A percentile compares a stretch with the other conserved stretches of the same genome.
Conservation (phyloP, 2,329 filamentous ascomycete genomes). For the Fusarium burgessii region DNA sequence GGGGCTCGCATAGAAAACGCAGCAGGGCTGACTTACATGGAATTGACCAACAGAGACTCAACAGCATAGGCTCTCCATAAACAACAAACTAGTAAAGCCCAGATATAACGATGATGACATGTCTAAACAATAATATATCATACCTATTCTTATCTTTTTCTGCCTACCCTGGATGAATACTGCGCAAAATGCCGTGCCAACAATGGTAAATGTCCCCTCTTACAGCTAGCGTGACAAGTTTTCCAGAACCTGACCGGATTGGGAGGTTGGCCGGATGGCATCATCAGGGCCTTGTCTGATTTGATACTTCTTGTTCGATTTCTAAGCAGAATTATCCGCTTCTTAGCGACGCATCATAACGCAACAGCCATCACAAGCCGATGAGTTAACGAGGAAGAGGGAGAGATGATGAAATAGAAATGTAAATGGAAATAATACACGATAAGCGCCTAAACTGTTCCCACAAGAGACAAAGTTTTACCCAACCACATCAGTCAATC, state of each 20-base stretch:
- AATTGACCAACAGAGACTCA: neutral
- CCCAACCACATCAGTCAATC: constrained; percentile 3
- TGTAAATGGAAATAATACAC: neutral
- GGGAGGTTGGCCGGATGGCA: constrained; percentile 42
- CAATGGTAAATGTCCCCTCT: constrained; percentile 9
- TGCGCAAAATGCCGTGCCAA: constrained; percentile 3
- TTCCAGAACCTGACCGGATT: constrained; percentile 30
- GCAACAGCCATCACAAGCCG: constrained; percentile 28
- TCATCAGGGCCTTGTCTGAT: constrained; percentile 42
- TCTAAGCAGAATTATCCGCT: constrained; percentile 43
- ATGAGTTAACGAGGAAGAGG: neutral
- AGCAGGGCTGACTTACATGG: neutral
- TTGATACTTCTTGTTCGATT: constrained; percentile 38
- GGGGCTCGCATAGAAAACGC: neutral
- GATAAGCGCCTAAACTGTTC: constrained; percentile 1
- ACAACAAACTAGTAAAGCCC: neutral
- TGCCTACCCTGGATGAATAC: constrained; percentile 13
- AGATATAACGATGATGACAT: neutral
- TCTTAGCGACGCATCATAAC: constrained; percentile 18
- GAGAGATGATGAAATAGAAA: constrained; percentile 1
- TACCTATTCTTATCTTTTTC: neutral
- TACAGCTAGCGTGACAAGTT: constrained; percentile 37
- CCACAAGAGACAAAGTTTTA: constrained; percentile 22
- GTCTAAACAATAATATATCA: neutral
- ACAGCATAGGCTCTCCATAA: neutral